phyloP scores from a whole-genome alignment of 495 filamentous ascomycete species.

The Podospora anserina region DNA sequence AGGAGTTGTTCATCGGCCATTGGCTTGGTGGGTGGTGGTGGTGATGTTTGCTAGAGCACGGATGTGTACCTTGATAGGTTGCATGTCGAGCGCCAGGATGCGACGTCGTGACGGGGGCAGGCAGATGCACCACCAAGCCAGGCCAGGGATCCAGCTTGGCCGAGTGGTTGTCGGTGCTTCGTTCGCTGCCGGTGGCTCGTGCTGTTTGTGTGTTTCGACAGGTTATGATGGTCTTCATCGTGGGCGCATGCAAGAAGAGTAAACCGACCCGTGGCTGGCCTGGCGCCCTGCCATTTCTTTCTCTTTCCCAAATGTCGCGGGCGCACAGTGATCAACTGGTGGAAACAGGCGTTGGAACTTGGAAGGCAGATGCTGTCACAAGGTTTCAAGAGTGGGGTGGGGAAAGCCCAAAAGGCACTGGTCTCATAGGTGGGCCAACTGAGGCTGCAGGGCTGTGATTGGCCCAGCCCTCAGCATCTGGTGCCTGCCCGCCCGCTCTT shows the following conservation, averaged over 20 bases:
- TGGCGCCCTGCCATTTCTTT: constrained; percentile 15
- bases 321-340: neutral
- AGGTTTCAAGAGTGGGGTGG: constrained; percentile 1
- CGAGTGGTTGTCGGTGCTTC: neutral
- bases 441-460: constrained; percentile 15
- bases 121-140: neutral
- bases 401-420: constrained; percentile 14
- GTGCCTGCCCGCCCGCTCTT: constrained; percentile 23
- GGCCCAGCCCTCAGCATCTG: constrained; percentile 13
- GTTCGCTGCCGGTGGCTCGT: neutral
- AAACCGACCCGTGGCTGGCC: neutral
- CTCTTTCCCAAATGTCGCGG: neutral
- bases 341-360: neutral
- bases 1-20: constrained; percentile 63
- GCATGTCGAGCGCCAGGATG: constrained; percentile 6
- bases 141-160: neutral
- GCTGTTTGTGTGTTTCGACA: neutral
- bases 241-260: neutral
- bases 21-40: constrained; percentile 13
- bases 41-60: neutral
- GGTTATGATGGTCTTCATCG: neutral
- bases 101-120: constrained; percentile 9
- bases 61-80: neutral
- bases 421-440: constrained; percentile 18
- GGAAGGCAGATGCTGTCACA: constrained; percentile 9